Evolutionary conservation across 2,329 filamentous ascomycete species (phyloP).

Genomic region (Cytospora paraplurivora): DNA sequence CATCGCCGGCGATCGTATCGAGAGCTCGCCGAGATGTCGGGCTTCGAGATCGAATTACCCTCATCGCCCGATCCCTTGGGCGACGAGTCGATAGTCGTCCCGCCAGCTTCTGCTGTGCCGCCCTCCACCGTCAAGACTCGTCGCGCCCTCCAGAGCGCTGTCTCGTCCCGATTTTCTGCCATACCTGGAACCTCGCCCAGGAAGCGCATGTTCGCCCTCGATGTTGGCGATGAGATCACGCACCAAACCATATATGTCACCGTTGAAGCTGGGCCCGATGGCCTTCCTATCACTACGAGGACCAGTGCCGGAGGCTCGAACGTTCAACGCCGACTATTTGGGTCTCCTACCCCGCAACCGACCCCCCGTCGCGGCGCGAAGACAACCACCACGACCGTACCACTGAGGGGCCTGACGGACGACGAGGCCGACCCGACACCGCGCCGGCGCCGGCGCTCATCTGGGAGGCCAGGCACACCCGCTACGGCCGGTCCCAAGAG

Average conservation of each 20-base stretch:
- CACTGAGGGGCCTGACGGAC: conserved; percentile 49
- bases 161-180: conserved; percentile 40
- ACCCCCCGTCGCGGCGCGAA: conserved; percentile 41
- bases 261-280: conserved; percentile 51
- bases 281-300: conserved; percentile 24
- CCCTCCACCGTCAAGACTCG: conserved; percentile 27
- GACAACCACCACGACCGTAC: conserved; percentile 53
- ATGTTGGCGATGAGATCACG: conserved; percentile 52
- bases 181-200: conserved; percentile 47
- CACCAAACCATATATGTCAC: conserved; percentile 58
- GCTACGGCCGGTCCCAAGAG: conserved; percentile 45
- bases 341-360: conserved; percentile 45
- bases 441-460: conserved; percentile 48
- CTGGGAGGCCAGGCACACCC: conserved; percentile 56
- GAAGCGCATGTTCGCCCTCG: conserved; percentile 60
- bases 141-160: conserved; percentile 49
- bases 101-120: conserved; percentile 24
- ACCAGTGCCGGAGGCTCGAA: conserved; percentile 30
- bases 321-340: conserved; percentile 45
- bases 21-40: conserved; percentile 30
- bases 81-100: conserved; percentile 41
- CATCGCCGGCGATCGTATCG: conserved; percentile 29
- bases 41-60: conserved; percentile 34
- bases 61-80: conserved; percentile 42
- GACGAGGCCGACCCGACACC: conserved; percentile 45